Evolutionary conservation across 345 rosid genomes (phyloP).

Genomic region (Turritis glabra): DNA sequence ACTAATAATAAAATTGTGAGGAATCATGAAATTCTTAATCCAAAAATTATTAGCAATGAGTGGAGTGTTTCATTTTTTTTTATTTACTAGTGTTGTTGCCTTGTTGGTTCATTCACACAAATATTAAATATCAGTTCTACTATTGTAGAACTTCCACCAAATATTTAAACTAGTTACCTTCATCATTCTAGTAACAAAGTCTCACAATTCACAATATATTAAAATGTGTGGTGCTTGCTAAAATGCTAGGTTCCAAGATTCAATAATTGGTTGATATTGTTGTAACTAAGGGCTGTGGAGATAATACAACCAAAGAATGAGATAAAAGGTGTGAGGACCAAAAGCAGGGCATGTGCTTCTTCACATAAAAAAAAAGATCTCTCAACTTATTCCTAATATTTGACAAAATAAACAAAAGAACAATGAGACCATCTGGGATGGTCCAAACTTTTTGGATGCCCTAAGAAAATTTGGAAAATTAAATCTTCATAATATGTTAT

Average conservation of each 20-base stretch:
- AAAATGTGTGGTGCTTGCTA: no score
- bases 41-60: background rate
- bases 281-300: constrained; percentile 5
- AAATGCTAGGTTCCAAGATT: constrained; percentile 14
- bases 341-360: constrained; percentile 13
- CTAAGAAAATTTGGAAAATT: no score
- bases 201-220: no score
- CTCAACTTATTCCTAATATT: background rate
- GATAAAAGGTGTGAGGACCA: constrained; percentile 26
- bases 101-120: background rate
- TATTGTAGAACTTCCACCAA: background rate
- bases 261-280: constrained; percentile 4
- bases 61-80: no score
- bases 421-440: background rate
- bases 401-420: background rate
- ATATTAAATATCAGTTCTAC: no score
- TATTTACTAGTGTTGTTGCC: no score
- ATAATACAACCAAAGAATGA: constrained; percentile 1
- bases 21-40: no score
- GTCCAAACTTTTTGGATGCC: no score
- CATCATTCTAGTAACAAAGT: no score
- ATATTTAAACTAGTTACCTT: no score
- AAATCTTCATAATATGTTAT: no score
- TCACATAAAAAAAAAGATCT: background rate
- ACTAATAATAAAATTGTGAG: no score